Evolutionary conservation across 371 early-diverging fungal species (phyloP), one percentile per base, ranked within the genome.

Genomic region (Cokeromyces recurvatus): DNA sequence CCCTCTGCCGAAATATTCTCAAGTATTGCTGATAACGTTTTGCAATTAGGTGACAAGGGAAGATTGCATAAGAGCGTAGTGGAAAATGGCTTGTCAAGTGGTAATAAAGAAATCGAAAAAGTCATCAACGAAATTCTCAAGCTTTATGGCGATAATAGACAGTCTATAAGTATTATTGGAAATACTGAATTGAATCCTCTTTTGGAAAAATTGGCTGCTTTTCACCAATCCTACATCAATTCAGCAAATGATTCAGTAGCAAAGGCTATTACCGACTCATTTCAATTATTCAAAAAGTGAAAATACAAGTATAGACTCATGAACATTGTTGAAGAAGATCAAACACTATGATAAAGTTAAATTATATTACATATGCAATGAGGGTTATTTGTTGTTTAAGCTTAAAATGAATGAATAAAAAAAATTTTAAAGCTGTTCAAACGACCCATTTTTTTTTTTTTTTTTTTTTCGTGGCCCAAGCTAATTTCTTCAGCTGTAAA

Each of bases 1-100:
- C 31, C 43, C 2, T 37, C 43, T 43, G 43, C 43, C 36, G 36
- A 36, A 16, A 38, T 47, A 38, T 47, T 47, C 25, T 25, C 37
- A 24, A 38, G 37, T 37, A 47, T 47, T 31, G 38, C 47, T 38
- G 24, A 47, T 38, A 36, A 38, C 23, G 47, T 47, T 38, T 34
- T 34, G 35, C 35, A 34, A 34, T 34, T 15, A 34, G 35, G 35
- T 34, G 35, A 34, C 35, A 34, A 34, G 14, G 35, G 35, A 34
- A 34, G 35, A 34, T 34, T 34, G 35, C 9, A n/a, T 34, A 34
- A 34, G 35, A 34, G 14, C 14, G 35, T 34, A 34, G 35, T 34
- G 14, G 35, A n/a, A 34, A 34, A 34, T 34, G 35, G 35, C 15
- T 34, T 34, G 35, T 34, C 35, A 34, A 34, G 35, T 34, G 35